Evolutionary conservation across 805 yeast genomes (phyloP), one percentile per base, ranked within the genome.

Genomic region (Yamadazyma ubonensis): DNA sequence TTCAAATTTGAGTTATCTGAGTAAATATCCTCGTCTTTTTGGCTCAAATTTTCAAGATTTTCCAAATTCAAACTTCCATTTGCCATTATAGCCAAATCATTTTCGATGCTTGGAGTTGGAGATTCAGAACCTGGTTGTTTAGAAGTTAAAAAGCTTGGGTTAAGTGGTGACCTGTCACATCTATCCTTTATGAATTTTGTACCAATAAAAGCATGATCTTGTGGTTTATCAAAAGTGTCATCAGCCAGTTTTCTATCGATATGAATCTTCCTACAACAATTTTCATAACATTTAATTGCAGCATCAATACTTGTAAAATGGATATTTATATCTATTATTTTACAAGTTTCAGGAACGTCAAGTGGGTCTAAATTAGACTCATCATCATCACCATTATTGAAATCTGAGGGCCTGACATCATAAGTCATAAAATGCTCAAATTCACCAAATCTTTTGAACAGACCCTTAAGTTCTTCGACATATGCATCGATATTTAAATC

Each of bases 281-380:
- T 64, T 49, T 73, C 73, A 36, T 64, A 70, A 32, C 70, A 59
- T 43, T 67, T 67, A 36, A 74, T 69, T 11, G 79, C 74, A 7
- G 71, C 49, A 33, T 71, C 71, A 23, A 75, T 71, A 19, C 75
- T 65, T 3, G 71, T 65, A 48, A 67, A 76, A 49, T 73, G 70
- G 19, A 46, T 23, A 12, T 31, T 19, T 6, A 40, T 21, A 17
- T 31, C 33, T 25, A 36, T 33, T 7, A 31, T 33, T 17, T 39
- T 39, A 17, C 18, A 21, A 25, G 22, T 16, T 19, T 30, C 26
- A 11, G 35, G 35, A 5, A 32, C 35, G 14, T 32, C 35, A 21
- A 27, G 27, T 7, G 29, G 28, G 12, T 37, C 41, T 15, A 26
- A 25, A 8, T 19, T 15, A 5, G 30, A 25, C 6, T 20, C 29